These are phyloP conservation scores for Leishmania turanica DNA, from an alignment of 208 protist genomes.

Conservation along the genomic window DNA sequence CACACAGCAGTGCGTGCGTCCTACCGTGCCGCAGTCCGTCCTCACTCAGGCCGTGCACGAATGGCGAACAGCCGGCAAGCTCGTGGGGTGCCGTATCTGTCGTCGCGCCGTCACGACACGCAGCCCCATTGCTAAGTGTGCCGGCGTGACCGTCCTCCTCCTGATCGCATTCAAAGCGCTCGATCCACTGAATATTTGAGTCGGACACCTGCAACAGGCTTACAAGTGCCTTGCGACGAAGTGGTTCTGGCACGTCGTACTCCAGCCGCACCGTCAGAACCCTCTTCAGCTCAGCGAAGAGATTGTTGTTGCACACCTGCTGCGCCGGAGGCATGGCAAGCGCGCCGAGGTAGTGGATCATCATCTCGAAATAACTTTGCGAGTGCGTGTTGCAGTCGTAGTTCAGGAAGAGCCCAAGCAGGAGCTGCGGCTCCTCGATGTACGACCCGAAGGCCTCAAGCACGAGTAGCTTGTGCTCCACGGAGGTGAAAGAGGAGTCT, in stretches of 20 bases:
- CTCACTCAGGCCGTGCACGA: background rate
- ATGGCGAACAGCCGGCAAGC: background rate
- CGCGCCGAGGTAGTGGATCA: conserved; percentile 91
- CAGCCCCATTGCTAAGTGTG: background rate
- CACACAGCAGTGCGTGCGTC: background rate
- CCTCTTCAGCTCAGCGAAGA: conserved; percentile 34
- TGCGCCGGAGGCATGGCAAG: conserved; percentile 42
- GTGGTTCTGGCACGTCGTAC: conserved; percentile 52
- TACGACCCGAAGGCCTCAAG: conserved; percentile 87
- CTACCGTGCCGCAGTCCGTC: conserved; percentile 11
- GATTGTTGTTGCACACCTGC: conserved; percentile 25
- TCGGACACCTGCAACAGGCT: conserved; percentile 75
- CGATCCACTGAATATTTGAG: conserved; percentile 87
- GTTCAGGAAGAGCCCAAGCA: conserved; percentile 97
- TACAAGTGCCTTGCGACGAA: conserved; percentile 60
- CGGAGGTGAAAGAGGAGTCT: conserved; percentile 80
- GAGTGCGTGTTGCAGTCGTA: conserved; percentile 97
- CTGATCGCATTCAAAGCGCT: conserved; percentile 74
- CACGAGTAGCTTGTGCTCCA: conserved; percentile 91
- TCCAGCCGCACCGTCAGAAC: conserved; percentile 47
- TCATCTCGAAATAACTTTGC: conserved; percentile 94
- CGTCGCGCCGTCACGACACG: background rate
- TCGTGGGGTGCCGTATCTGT: background rate
- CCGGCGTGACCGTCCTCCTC: conserved; percentile 10
- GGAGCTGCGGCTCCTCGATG: conserved; percentile 93